A percentile compares a stretch with the other conserved stretches of the same genome.
phyloP scores from a whole-genome alignment of 345 rosid genomes.

The Eucalyptus regnans region DNA sequence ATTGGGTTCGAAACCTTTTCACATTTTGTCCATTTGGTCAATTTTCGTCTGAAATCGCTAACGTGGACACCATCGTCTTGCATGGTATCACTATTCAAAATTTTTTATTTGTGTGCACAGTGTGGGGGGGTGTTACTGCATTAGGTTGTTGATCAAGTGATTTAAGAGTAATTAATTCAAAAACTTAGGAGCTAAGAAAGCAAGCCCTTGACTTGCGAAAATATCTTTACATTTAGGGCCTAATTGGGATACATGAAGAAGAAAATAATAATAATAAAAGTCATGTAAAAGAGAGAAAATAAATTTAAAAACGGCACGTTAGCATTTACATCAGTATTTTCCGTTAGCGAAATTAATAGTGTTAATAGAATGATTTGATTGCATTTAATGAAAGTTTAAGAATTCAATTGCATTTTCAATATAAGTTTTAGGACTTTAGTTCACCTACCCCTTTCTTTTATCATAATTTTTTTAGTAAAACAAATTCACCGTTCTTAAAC shows the following conservation, averaged over 20 bases:
- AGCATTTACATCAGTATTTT: no score
- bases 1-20: no score
- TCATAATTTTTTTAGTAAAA: background rate
- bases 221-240: background rate
- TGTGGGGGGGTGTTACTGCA: background rate
- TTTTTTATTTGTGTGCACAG: accelerated
- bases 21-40: accelerated
- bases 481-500: background rate
- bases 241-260: background rate
- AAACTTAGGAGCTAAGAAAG: background rate
- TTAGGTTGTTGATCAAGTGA: background rate
- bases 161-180: background rate
- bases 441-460: no score
- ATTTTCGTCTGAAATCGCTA: accelerated
- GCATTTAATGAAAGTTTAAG: no score
- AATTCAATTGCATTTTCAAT: no score
- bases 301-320: no score
- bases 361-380: no score
- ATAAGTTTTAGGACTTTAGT: no score
- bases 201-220: background rate
- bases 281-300: no score
- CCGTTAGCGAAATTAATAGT: no score
- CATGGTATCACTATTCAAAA: no score
- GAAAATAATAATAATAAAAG: no score
- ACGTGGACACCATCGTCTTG: accelerated